Evolutionary conservation across 208 protist genomes (phyloP).

Genomic region (Tritrichomonas musculus): DNA sequence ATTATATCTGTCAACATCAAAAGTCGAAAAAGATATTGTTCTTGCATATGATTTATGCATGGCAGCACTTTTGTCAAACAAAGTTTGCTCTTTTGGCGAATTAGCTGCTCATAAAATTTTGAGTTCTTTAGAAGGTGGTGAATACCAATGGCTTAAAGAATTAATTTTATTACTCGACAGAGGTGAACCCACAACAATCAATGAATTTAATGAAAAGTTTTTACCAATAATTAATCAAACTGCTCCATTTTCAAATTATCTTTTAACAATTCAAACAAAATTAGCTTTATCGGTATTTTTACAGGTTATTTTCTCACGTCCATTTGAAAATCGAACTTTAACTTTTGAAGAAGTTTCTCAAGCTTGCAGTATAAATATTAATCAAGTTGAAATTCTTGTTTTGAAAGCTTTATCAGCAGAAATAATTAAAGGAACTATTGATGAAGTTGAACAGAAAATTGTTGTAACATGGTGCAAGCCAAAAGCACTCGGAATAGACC

Average conservation of each 20-base stretch:
- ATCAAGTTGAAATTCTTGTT: slow-evolving; percentile 9
- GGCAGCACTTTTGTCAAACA: neutral
- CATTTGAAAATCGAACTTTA: slow-evolving; percentile 7
- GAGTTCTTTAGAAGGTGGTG: neutral
- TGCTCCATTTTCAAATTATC: neutral
- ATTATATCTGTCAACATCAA: neutral
- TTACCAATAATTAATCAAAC: neutral
- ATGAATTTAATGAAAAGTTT: slow-evolving; percentile 17
- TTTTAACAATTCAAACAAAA: neutral
- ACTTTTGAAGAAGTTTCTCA: neutral
- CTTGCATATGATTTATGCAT: neutral
- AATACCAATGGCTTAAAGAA: neutral
- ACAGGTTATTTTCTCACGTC: neutral
- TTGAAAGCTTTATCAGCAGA: slow-evolving; percentile 10
- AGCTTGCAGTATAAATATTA: neutral
- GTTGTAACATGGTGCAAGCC: slow-evolving; percentile 31
- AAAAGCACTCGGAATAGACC: neutral
- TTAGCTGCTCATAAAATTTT: neutral
- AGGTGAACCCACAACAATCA: neutral
- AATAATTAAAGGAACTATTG: neutral
- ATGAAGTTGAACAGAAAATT: neutral
- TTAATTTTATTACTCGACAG: neutral
- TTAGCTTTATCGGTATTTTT: neutral
- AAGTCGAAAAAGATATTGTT: neutral
- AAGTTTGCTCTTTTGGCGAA: slow-evolving; percentile 28